phyloP scores from a whole-genome alignment of 176 grass and related monocot species.

The Areca catechu region DNA sequence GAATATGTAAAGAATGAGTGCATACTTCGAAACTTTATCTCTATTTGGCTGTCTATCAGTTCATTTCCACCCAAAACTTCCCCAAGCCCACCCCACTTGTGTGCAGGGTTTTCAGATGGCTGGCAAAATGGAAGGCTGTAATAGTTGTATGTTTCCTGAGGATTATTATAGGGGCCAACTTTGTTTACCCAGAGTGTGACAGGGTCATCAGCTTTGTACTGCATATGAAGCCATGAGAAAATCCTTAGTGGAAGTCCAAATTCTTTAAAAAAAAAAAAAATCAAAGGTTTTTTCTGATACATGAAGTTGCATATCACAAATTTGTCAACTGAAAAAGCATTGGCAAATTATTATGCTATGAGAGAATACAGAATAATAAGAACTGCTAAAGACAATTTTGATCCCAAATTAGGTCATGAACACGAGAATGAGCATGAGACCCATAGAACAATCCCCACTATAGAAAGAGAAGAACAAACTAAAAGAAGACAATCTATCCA shows the following conservation, averaged over 20 bases:
- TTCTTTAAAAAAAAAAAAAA: no score
- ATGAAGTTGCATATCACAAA: no score
- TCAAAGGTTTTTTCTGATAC: no score
- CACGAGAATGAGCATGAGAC: no score
- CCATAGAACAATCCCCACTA: no score
- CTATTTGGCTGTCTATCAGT: slow-evolving; percentile 91
- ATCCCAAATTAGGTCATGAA: no score
- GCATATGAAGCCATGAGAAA: slow-evolving; percentile 17
- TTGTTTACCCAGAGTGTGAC: slow-evolving; percentile 99
- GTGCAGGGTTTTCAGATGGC: slow-evolving; percentile 59
- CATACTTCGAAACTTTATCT: slow-evolving; percentile 92
- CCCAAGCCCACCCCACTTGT: slow-evolving; percentile 98
- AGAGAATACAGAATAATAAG: no score
- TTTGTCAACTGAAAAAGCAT: no score
- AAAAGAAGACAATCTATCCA: no score
- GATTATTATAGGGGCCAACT: slow-evolving; percentile 98
- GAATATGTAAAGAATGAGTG: slow-evolving; percentile 21
- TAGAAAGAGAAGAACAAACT: no score
- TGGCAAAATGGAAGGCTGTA: slow-evolving; percentile 96
- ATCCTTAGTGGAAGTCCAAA: not conserved
- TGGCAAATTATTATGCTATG: no score
- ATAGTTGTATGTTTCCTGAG: slow-evolving; percentile 98
- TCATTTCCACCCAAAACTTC: slow-evolving; percentile 98
- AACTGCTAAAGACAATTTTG: no score
- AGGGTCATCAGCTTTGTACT: slow-evolving; percentile 70